Evolutionary conservation across 441 rosid genomes (phyloP), one percentile per base, ranked within the genome.

Genomic region (Gossypium gossypioides): DNA sequence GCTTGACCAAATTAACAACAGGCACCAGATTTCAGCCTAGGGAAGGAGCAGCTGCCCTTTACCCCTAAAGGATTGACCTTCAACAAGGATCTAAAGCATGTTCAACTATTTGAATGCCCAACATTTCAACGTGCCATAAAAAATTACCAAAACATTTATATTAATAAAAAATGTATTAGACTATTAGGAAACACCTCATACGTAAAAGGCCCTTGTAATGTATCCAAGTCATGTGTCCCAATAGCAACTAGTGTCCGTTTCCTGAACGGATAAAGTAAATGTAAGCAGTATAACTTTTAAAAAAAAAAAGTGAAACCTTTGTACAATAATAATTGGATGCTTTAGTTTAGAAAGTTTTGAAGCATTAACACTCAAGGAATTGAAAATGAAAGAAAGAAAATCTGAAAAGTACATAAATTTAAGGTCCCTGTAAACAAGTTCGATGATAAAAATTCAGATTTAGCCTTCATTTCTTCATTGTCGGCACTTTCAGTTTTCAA

Each of bases 201-300:
- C 15, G 93, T 87, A 82, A 95, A 91, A 71, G 97, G 97, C 59
- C 90, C 97, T 76, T 88, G 80, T 77, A 95, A 78, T 0, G 88
- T 88, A 77, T 95, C 99, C 80, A 95, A 81, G 82, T 95, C 99
- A 86, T 95, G 99, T 60, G 99, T 95, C 72, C 99, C 97, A 75
- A 95, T 95, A 4, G 99, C 97, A 68, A 92, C 97, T 69, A 92
- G 84, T 16, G 93, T 77, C 82, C 99, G 87, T 76, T 87, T 87
- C 91, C 99, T 96, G 71, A 78, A 76, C 60, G 69, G 75, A 22
- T 54, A 46, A 63, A 52, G 50, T 32, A 29, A 51, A 37, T 72
- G 68, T 71, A 62, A 67, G 76, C 44, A 76, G 61, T 7, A 25
- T 12, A 37, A 32, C 7, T 12, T 24, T 0, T 9, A 27, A 27